Evolutionary conservation across 2,329 filamentous ascomycete genomes (phyloP), one percentile per base, ranked within the genome.

Genomic region (Aureobasidium sp.): DNA sequence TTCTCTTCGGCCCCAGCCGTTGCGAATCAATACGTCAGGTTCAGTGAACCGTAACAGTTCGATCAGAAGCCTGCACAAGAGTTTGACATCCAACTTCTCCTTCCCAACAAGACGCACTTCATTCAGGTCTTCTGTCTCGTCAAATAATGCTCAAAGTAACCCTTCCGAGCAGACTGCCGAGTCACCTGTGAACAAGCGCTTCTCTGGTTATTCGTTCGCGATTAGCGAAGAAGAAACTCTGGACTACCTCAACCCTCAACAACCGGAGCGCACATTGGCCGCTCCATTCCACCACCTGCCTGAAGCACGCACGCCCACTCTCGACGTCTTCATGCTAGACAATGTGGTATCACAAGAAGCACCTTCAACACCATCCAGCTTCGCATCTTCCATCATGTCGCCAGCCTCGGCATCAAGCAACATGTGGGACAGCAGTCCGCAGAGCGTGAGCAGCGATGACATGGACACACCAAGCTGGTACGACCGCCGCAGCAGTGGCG

Each of bases 21-120:
- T 65, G 13, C 62, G 62, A n/a, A 53, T 65, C 53, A 59, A 42
- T 44, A 61, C 64, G 39, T 29, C 55, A 30, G 45, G 50, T 16
- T 16, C 29, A 16, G 34, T 64, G 25, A 59, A 53, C 50, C 58
- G 63, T n/a, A 55, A 34, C 9, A 34, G 50, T 32, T 63, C 61
- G 13, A 44, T 64, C 58, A 59, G 50, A 44, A 45, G 42, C 44
- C 30, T 62, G 16, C 39, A 54, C 34, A 62, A 21, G 36, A 57
- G 50, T n/a, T 11, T 62, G 25, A 62, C 52, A 5, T 53, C 37
- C 9, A 55, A 55, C 58, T 52, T 62, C 9, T 58, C 55, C 21
- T 53, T 65, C 49, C 59, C 61, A 30, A 25, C 39, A 32, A 49
- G 64, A n/a, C 59, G 62, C 25, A 37, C 47, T 25, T 61, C 59